Base-by-base conservation (phyloP, 140 eudicot genomes). In the Stevia rebaudiana region DNA sequence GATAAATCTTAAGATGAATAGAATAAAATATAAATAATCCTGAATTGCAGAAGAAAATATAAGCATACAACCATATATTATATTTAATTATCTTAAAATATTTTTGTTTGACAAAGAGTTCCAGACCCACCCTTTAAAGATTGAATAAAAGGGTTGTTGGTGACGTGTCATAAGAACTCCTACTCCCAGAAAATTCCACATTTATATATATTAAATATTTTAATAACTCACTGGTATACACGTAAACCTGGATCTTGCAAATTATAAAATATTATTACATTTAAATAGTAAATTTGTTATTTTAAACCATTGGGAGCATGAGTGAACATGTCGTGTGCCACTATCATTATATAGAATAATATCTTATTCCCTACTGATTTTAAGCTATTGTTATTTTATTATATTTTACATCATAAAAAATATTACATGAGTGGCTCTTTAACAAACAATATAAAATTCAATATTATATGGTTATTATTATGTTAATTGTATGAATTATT, bases 251-350 rank as follows among this genome's bases (percentile, higher is more conserved):
- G 41, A 36, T 36, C 41, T 36, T 36, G 1, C 1, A 8, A 36
- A 5, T 36, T 36, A 5, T 8, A 36, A 36, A 4, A 36, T 36
- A 36, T 8, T 36, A 4, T 36, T 36, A 36, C 8, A 36, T 1
- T 4, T 36, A 36, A 36, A 36, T 36, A 36, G 8, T 36, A 36
- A 7, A 36, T 36, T 36, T 36, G 8, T 36, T 36, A 36, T 8
- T 28, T 12, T n/a, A 61, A 69, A 68, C 40, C 59, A 61, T 52
- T 43, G 67, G 46, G 56, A 72, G 80, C 77, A 68, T 67, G 76
- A 78, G 80, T 76, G 86, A 79, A 79, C 79, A 82, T 86, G 83
- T 86, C 84, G 85, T 82, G 88, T 85, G 82, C 85, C 94, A 81
- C 81, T 79, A 76, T 59, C 70, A 65, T n/a, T 33, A 30, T 76